Evolutionary conservation across 106 monocot genomes (phyloP), one percentile per base, ranked within the genome.

Genomic region (Agapanthus africanus): DNA sequence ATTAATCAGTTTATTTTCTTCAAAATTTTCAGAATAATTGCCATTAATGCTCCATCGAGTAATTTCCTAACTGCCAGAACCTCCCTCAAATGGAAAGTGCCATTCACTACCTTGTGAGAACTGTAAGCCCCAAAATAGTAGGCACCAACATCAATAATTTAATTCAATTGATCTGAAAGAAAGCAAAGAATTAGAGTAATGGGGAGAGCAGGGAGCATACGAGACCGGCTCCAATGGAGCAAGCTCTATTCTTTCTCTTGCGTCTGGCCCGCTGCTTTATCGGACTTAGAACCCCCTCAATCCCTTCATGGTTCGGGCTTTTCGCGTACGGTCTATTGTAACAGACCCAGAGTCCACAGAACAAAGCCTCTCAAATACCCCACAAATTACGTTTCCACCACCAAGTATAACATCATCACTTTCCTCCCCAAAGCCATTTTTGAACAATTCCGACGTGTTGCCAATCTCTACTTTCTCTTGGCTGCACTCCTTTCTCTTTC

Each of bases 361-460:
- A 70, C 38, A 60, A 81, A 84, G 49, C 83, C 75, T 23, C 51
- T 83, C 22, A 65, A 71, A 28, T 91, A 88, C 69, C 71, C 74
- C 5, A 39, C 75, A 42, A 95, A 95, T 54, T 78, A 76, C 54
- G 80, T 91, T 27, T 81, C 83, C 7, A 95, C 95, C 6, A 95
- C 95, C 66, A 95, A 91, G 78, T 95, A 95, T 76, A 95, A 95
- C 70, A 66, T 84, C 67, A 61, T 91, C 77, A 86, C 88, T 25
- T 95, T 95, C 77, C 63, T 95, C 4, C 95, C 95, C 37, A 95
- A 88, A 63, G 87, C 91, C 22, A 72, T 88, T 11, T 95, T 95
- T 56, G 95, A 95, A 78, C 95, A 95, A 40, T 95, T 95, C 72
- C 79, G 91, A 3, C 73, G 95, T 0, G 95, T 95, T 27, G 95